Evolutionary conservation across 148 eudicot genomes (phyloP), one percentile per base, ranked within the genome.

Genomic region (Camellia japonica): DNA sequence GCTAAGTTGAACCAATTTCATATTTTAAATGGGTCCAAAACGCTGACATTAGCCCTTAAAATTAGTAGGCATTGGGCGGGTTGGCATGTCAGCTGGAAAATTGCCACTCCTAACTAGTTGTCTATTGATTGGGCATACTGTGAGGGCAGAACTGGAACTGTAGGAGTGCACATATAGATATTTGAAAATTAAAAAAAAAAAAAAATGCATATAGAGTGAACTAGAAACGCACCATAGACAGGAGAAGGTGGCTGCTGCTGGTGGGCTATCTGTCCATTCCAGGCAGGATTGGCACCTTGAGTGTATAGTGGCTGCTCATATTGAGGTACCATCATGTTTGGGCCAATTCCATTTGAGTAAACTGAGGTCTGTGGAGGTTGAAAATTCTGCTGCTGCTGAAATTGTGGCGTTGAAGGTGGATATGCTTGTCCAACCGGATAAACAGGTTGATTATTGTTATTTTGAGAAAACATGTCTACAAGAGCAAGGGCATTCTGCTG

Each of bases 401-500:
- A 82, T 41, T 90, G 93, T 67, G 92, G 85, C 19, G 88, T 68
- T 72, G 84, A 46, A 46, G 90, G 38, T 30, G 38, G 85, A 80
- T 90, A 84, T 44, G 88, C 76, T 80, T 87, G 96, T 30, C 87
- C 92, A 61, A 76, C 71, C 42, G 91, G 65, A 84, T 83, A 77
- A 47, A 58, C 71, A 59, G 85, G 79, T 71, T 87, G 92, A 80
- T 82, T 74, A 65, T 76, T 81, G 83, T 81, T 89, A 82, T 72
- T 82, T 20, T 79, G 82, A 60, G 94, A 80, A 80, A 92, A 93
- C 97, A 95, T 90, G 86, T 93, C 93, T 47, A 92, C 86, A 78
- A 95, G 92, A 81, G 97, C 99, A 73, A 95, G 88, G 82, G 99
- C 93, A 85, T 95, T 92, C 76, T 90, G 88, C 74, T 88, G 87